These are phyloP conservation scores for Eucalyptus pauciflora DNA, from an alignment of 345 rosid genomes.

Conservation along the genomic window DNA sequence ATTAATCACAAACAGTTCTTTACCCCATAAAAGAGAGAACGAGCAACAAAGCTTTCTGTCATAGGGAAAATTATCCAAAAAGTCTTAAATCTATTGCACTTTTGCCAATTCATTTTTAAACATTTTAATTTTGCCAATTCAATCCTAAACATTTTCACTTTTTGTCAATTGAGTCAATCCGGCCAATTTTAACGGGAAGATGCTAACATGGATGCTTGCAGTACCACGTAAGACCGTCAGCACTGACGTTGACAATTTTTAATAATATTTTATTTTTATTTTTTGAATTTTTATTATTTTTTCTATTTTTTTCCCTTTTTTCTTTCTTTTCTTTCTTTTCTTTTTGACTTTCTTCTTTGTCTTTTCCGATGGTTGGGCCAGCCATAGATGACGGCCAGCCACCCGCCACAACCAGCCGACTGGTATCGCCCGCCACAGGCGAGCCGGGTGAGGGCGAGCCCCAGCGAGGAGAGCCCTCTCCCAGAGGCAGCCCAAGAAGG, in stretches of 20 bases:
- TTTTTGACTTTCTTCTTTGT: too few species aligned
- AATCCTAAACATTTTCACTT: too few species aligned
- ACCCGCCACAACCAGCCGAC: rapidly evolving
- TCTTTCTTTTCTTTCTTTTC: too few species aligned
- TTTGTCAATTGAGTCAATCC: too few species aligned
- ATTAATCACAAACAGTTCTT: not conserved
- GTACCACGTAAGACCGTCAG: rapidly evolving
- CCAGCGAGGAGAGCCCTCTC: rapidly evolving
- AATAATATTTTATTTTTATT: too few species aligned
- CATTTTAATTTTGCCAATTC: too few species aligned
- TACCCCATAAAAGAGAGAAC: not conserved
- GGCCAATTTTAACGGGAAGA: rapidly evolving
- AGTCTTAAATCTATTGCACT: rapidly evolving
- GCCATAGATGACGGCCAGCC: too few species aligned
- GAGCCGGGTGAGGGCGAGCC: too few species aligned
- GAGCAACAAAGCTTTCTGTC: not conserved
- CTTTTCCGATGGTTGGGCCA: rapidly evolving
- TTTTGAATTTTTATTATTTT: too few species aligned
- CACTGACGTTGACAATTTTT: rapidly evolving
- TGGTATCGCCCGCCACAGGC: rapidly evolving
- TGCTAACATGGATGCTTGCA: rapidly evolving
- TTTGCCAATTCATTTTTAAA: rapidly evolving
- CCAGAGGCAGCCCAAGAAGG: rapidly evolving
- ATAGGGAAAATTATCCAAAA: too few species aligned
- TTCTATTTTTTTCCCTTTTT: too few species aligned